A percentile compares a stretch with the other conserved stretches of the same genome.
phyloP scores from a whole-genome alignment of 225 moss, liverwort and hornwort genomes.

The Antitrichia curtipendula region DNA sequence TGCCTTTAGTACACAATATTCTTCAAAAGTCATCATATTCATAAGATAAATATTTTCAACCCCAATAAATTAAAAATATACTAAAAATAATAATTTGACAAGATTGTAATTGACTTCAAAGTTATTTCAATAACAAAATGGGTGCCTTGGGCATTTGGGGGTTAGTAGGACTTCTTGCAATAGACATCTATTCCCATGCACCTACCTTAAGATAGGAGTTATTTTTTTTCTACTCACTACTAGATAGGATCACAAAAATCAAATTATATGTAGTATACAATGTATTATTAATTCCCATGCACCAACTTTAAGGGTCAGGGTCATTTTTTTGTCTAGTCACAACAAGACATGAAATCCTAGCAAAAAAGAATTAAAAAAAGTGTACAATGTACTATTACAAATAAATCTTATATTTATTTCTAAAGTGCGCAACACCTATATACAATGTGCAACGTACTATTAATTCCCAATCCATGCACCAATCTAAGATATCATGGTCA shows the following conservation, averaged over 20 bases:
- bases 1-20: neutral
- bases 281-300: neutral
- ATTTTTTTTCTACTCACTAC: neutral
- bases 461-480: neutral
- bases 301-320: accelerated
- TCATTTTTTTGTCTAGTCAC: neutral
- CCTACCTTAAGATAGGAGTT: neutral
- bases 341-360: neutral
- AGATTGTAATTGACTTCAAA: neutral
- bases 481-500: neutral
- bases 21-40: neutral
- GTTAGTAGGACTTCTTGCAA: neutral
- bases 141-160: neutral
- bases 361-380: neutral
- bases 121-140: neutral
- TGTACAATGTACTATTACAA: neutral
- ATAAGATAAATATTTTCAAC: neutral
- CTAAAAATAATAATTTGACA: neutral
- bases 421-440: neutral
- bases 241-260: neutral
- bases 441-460: neutral
- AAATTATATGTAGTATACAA: neutral
- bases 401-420: neutral
- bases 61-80: accelerated
- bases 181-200: neutral